Conservation (phyloP, 352 stramenopile species). For the Peronospora destructor region DNA sequence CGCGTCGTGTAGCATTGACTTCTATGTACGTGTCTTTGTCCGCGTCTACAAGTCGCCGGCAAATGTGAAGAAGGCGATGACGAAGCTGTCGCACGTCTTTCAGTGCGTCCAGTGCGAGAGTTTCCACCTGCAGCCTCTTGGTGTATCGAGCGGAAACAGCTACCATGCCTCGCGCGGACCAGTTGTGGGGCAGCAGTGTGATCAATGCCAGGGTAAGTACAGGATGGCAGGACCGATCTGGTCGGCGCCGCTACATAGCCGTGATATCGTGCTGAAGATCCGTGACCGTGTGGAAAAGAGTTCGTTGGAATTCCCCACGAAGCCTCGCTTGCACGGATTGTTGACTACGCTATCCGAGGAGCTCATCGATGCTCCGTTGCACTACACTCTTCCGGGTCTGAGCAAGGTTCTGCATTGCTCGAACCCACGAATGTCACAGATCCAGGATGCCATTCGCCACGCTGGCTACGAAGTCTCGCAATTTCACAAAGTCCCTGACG, state of each 20-base stretch:
- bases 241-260: constrained; percentile 94
- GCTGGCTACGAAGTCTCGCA: constrained; percentile 95
- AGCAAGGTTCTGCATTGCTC: constrained; percentile 90
- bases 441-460: constrained; percentile 93
- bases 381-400: constrained; percentile 94
- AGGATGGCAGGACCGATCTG: constrained; percentile 96
- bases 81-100: constrained; percentile 84
- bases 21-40: constrained; percentile 99
- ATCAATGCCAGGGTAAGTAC: constrained; percentile 79
- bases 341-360: constrained; percentile 95
- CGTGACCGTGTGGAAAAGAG: constrained; percentile 73
- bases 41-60: constrained; percentile 95
- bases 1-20: constrained; percentile 97
- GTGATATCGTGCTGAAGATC: constrained; percentile 79
- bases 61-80: constrained; percentile 91
- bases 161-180: constrained; percentile 76
- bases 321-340: constrained; percentile 89
- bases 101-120: constrained; percentile 95
- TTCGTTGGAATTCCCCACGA: constrained; percentile 87
- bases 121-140: constrained; percentile 94
- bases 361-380: constrained; percentile 91
- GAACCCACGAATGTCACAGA: constrained; percentile 89
- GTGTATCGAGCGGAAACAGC: constrained; percentile 79
- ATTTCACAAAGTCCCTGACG: constrained; percentile 96
- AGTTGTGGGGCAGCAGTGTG: constrained; percentile 61